Evolutionary conservation across 768 basidiomycete species (phyloP), one percentile per base, ranked within the genome.

Genomic region (Russula dissimulans): DNA sequence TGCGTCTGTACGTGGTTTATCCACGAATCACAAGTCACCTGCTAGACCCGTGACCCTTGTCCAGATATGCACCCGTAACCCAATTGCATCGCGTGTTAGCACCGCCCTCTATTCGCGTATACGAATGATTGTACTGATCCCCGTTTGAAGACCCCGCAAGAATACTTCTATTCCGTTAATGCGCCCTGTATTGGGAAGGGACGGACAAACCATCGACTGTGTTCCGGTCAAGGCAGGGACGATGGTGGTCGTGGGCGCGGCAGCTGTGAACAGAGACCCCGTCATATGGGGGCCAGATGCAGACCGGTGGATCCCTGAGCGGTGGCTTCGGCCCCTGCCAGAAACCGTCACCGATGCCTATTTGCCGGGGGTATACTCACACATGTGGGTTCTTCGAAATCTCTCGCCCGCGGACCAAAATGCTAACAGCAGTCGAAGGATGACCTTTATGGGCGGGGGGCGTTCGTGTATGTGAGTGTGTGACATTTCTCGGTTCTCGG

Each of bases 361-460:
- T 66, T 26, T 68, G 51, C 67, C 62, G 9, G 58, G 55, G 7
- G 60, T 64, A 36, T 64, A 55, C 22, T 49, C 68, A 17, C 43
- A 61, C 11, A 49, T 63, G 67, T 67, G 17, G 4, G 60, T 52
- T 31, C 3, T 11, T 17, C 7, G 12, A 26, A 26, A 26, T 14
- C 11, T 26, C 1, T 49, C 46, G 17, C n/a, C 14, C 47, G 29
- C 32, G 26, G 5, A 41, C 5, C 18, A 32, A 14, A 14, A 2
- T 34, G 29, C 32, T 56, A 29, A 50, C 11, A 4, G 8, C 45
- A n/a, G 3, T 22, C 14, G 14, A 60, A 72, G 71, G 57, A 70
- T 72, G 71, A 69, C 71, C 1, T 70, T 70, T 55, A 67, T 69
- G 52, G 69, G 69, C 2, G 71, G 71, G 1, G 66, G 66, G 18